Base-by-base conservation (phyloP, 768 basidiomycete species). In the Trichaptum fuscoviolaceum region DNA sequence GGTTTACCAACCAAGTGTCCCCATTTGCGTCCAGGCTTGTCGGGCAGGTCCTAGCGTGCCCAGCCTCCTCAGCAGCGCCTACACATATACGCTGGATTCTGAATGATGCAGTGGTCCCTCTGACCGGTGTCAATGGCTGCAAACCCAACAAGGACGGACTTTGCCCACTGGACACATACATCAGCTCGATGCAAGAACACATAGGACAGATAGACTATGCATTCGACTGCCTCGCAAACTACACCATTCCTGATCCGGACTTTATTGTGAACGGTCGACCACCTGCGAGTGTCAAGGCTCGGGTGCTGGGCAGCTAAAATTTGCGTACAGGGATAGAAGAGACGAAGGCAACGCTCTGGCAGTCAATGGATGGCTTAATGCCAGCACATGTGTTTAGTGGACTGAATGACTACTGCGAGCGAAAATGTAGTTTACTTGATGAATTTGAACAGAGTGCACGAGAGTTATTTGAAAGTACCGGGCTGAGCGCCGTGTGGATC, bases 21-120 rank as follows among this genome's bases (percentile, higher is more conserved):
- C 82, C 83, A 1, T 84, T 85, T 71, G 81, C 80, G 0, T 74
- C 82, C n/a, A 81, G 83, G 70, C 73, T 84, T 42, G 80, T 82
- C 27, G 77, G 79, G 35, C 83, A 85, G 67, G 77, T 84, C 8
- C 71, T 83, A 42, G 73, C 75, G 12, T 84, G 82, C 70, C 73
- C 76, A 35, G 74, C 71, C 58, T 67, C 68, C 7, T 60, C 66
- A 34, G 26, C 69, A 18, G 52, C 63, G 2, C 69, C 73, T 6
- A 73, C 76, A 17, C 71, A 78, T 64, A 79, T 84, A 66, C 74
- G 83, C 20, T 78, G 80, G 73, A 75, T 83, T 60, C 74, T 83
- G 26, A 85, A 85, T 70, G 84, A 85, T 69, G 83, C 75, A 1
- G 76, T 80, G 3, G 73, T 84, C 0, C 84, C 83, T 10, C 73